phyloP scores from a whole-genome alignment of 139 green algal species.

The Ettlia oleoabundans region DNA sequence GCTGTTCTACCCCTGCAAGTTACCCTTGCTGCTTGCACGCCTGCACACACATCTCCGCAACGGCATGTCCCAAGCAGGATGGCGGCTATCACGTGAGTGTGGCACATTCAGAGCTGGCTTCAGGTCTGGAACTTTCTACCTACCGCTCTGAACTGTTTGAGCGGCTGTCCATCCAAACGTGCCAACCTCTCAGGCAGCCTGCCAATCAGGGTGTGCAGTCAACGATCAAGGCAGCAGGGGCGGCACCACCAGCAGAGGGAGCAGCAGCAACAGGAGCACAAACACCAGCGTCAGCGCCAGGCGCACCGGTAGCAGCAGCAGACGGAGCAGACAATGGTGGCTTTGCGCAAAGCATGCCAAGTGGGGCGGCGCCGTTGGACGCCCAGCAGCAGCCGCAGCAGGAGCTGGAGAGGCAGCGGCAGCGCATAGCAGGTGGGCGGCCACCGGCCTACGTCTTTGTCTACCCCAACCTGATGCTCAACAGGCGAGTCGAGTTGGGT shows the following conservation, averaged over 20 bases:
- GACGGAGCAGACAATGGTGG: too few species aligned
- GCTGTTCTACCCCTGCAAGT: neutral
- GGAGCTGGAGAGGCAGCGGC: neutral
- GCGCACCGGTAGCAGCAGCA: too few species aligned
- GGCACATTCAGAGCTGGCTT: conserved; percentile 57
- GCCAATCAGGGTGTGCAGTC: too few species aligned
- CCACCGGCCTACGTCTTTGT: conserved; percentile 61
- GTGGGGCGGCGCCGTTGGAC: too few species aligned
- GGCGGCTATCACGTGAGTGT: conserved; percentile 67
- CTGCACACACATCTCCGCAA: neutral
- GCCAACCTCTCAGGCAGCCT: too few species aligned
- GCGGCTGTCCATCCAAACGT: conserved; percentile 46
- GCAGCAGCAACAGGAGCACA: too few species aligned
- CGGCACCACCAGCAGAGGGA: too few species aligned
- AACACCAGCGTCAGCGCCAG: too few species aligned
- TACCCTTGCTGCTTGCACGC: neutral
- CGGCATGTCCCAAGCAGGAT: conserved; percentile 51
- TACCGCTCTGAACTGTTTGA: conserved; percentile 49
- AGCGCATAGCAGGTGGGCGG: neutral
- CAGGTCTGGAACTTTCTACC: conserved; percentile 44
- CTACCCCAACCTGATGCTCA: conserved; percentile 74
- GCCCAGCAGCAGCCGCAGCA: neutral
- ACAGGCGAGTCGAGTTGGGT: conserved; percentile 42
- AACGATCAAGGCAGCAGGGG: too few species aligned
- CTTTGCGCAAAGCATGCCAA: too few species aligned